A percentile compares a stretch with the other conserved stretches of the same genome.
phyloP scores from a whole-genome alignment of 192 early-diverging fungal genomes.

The Diversispora epigaea region DNA sequence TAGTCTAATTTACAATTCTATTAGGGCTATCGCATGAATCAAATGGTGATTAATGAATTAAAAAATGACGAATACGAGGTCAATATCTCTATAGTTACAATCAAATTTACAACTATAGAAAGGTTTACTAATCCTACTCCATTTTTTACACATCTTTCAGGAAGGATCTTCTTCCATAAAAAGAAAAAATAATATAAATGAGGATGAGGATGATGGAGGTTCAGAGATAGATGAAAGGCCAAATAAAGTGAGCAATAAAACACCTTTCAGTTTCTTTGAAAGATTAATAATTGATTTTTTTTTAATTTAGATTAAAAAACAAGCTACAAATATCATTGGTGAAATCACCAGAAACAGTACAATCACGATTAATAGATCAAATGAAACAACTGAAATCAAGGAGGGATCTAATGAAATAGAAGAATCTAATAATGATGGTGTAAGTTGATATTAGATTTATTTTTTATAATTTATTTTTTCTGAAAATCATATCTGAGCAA shows the following conservation, averaged over 20 bases:
- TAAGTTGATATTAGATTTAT: neutral
- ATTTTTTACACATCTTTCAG: constrained; percentile 9
- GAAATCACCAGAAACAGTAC: neutral
- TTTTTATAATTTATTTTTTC: constrained; percentile 8
- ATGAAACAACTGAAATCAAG: too few species aligned
- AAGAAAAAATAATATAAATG: neutral
- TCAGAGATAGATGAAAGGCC: neutral
- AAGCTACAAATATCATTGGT: neutral
- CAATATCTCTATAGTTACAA: neutral
- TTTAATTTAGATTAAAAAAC: neutral
- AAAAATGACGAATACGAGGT: neutral
- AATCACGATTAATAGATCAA: neutral
- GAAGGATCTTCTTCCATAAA: neutral
- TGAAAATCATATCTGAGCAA: neutral
- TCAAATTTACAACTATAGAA: neutral
- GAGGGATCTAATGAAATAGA: too few species aligned
- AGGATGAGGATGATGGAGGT: neutral
- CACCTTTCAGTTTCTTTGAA: neutral
- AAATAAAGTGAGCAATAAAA: neutral
- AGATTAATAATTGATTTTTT: neutral
- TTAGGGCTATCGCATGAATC: constrained; percentile 2
- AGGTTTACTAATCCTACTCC: neutral
- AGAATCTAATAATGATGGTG: neutral
- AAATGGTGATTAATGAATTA: neutral
- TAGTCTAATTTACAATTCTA: constrained; percentile 7